Evolutionary conservation across 305 asterid species (phyloP), one percentile per base, ranked within the genome.

Genomic region (Euphrasia arctica): DNA sequence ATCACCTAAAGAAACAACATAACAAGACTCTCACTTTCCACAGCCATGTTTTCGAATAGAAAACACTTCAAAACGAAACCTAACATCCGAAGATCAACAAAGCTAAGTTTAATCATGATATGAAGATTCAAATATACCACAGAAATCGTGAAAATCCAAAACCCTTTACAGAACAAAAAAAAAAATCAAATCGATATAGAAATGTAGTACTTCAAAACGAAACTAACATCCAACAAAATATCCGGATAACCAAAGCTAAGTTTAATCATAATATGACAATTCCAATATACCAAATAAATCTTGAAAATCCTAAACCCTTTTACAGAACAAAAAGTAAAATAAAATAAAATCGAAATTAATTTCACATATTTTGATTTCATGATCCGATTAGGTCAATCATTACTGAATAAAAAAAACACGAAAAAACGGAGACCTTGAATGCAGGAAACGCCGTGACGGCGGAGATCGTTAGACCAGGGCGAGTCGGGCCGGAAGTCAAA

Each of bases 401-500:
- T 57, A 28, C 14, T 9, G 7, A 57, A 0, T 1, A 12, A 28
- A 4, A n/a, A 31, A n/a, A 0, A 31, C 22, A n/a, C 27, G 9
- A 18, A 57, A 4, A 42, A 7, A 60, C 22, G 4, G 32, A 5
- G 32, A 93, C 99, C 97, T 75, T 68, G 95, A 50, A 88, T 63
- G 52, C 74, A 74, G 4, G 74, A 80, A 79, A 90, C 85, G 9
- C 96, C 95, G 13, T 27, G 72, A 4, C 65, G 75, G 63, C 29
- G 81, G 72, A 93, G 97, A 51, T 70, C 74, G 60, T 68, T 57
- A n/a, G 95, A 88, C 89, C 89, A 90, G 22, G 96, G 89, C 14
- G 97, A 90, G 12, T 79, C 79, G 72, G 84, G 42, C 1, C 91
- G 91, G 58, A 83, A 66, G 73, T 93, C 99, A 62, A 90, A 86